Conservation (phyloP, 352 stramenopile genomes). For the Phytopythium montanum region DNA sequence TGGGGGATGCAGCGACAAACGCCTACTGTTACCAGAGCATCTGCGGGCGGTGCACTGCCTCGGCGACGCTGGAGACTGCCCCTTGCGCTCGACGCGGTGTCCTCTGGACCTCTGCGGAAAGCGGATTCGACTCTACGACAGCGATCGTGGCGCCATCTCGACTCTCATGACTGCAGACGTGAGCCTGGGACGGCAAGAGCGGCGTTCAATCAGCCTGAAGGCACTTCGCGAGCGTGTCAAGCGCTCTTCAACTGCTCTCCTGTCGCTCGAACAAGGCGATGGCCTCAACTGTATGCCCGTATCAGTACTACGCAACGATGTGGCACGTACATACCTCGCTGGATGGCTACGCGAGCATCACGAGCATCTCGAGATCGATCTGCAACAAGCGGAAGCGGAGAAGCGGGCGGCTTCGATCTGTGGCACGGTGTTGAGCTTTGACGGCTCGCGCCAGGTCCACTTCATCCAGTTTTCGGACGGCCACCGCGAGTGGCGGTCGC, state of each 20-base stretch:
- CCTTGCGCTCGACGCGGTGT: slow-evolving; percentile 31
- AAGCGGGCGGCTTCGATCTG: neutral
- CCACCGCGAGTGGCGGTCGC: slow-evolving; percentile 37
- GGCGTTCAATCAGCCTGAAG: slow-evolving; percentile 8
- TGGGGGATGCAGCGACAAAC: neutral
- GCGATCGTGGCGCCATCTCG: neutral
- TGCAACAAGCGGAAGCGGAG: slow-evolving; percentile 3
- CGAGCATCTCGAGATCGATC: slow-evolving; percentile 5
- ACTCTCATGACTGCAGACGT: slow-evolving; percentile 21
- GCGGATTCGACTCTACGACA: slow-evolving; percentile 45
- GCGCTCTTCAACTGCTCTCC: neutral
- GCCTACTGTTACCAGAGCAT: slow-evolving; percentile 21
- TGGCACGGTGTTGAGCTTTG: slow-evolving; percentile 4
- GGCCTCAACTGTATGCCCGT: neutral
- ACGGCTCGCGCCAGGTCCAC: slow-evolving; percentile 13
- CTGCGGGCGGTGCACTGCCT: slow-evolving; percentile 40
- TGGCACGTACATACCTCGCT: slow-evolving; percentile 8
- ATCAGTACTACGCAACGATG: neutral
- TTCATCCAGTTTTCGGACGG: slow-evolving; percentile 58
- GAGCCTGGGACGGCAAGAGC: neutral
- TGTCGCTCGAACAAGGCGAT: neutral
- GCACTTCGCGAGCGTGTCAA: slow-evolving; percentile 14
- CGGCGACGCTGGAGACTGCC: slow-evolving; percentile 45
- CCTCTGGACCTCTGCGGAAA: slow-evolving; percentile 67
- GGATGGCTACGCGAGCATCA: slow-evolving; percentile 15